Percentiles rank a stretch among this genome's conserved stretches.
Evolutionary conservation across 208 protist genomes (phyloP).

Genomic region (Leishmania tarentolae): DNA sequence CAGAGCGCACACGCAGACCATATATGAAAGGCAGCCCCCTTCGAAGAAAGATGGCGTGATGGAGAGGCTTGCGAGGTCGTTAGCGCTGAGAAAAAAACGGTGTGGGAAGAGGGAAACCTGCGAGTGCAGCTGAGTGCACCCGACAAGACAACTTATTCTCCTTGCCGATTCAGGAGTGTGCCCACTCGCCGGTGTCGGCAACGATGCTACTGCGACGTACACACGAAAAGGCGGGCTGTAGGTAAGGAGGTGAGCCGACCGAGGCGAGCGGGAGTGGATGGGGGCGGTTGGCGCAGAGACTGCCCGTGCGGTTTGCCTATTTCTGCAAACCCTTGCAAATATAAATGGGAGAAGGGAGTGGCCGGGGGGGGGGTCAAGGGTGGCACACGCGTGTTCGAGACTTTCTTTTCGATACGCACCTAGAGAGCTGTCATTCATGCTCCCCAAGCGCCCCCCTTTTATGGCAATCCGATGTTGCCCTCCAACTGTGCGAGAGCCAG

Average conservation of each 20-base stretch:
- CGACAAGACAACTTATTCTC: not conserved
- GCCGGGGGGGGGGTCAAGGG: not conserved
- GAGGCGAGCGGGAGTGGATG: not conserved
- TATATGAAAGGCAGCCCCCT: not conserved
- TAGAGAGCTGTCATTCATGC: not conserved
- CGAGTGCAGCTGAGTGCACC: not conserved
- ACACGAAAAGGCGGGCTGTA: not conserved
- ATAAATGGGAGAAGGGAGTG: not conserved
- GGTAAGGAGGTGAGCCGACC: not conserved
- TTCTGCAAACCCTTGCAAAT: not conserved
- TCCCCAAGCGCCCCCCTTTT: too few species aligned
- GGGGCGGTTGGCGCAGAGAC: not conserved
- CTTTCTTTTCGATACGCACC: not conserved
- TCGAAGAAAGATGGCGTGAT: not conserved
- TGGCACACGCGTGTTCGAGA: not conserved
- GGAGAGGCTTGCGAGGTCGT: not conserved
- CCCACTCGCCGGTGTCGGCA: not conserved
- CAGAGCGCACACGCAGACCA: not conserved
- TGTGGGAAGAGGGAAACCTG: not conserved
- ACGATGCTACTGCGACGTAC: not conserved
- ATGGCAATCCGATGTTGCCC: conserved; percentile 29
- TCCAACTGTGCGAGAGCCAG: conserved; percentile 37
- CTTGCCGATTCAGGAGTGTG: not conserved
- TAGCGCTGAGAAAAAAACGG: not conserved
- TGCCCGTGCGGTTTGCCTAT: not conserved